Evolutionary conservation across 2,329 filamentous ascomycete genomes (phyloP).

Genomic region (Sporothrix pallida): DNA sequence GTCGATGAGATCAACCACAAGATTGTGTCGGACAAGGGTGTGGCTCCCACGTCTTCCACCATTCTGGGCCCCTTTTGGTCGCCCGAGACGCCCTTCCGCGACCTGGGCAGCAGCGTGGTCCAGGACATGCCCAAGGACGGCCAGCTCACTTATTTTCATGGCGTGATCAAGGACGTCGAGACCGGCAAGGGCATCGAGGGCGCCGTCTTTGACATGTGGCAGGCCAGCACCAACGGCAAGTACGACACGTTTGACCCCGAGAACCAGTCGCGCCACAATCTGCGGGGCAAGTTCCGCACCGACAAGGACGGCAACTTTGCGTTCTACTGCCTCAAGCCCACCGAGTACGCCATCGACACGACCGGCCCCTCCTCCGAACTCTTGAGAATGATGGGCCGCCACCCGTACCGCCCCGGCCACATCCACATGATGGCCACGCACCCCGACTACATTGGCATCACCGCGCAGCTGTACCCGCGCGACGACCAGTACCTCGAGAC

Average conservation of each 20-base stretch:
- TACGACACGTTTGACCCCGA: conserved; percentile 72
- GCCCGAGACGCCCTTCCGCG: conserved; percentile 69
- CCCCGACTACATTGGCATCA: conserved; percentile 63
- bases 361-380: conserved; percentile 60
- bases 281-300: conserved; percentile 69
- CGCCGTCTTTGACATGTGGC: conserved; percentile 75
- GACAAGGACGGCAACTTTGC: conserved; percentile 67
- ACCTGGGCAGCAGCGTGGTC: conserved; percentile 73
- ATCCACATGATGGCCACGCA: conserved; percentile 63
- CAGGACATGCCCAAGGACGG: conserved; percentile 54
- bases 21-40: conserved; percentile 56
- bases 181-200: conserved; percentile 69
- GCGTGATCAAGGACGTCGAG: conserved; percentile 58
- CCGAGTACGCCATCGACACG: conserved; percentile 49
- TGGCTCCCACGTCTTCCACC: conserved; percentile 70
- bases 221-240: conserved; percentile 73
- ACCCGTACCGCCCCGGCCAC: conserved; percentile 63
- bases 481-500: conserved; percentile 60
- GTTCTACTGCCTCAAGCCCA: conserved; percentile 62
- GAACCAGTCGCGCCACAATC: conserved; percentile 67
- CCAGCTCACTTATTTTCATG: conserved; percentile 60
- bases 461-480: conserved; percentile 71
- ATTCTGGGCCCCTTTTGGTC: conserved; percentile 89
- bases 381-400: conserved; percentile 60
- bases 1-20: conserved; percentile 83